Percentiles rank a stretch among this genome's conserved stretches.
Evolutionary conservation across 1,284 basidiomycete genomes (phyloP).

Genomic region (Pseudozyma pruni): DNA sequence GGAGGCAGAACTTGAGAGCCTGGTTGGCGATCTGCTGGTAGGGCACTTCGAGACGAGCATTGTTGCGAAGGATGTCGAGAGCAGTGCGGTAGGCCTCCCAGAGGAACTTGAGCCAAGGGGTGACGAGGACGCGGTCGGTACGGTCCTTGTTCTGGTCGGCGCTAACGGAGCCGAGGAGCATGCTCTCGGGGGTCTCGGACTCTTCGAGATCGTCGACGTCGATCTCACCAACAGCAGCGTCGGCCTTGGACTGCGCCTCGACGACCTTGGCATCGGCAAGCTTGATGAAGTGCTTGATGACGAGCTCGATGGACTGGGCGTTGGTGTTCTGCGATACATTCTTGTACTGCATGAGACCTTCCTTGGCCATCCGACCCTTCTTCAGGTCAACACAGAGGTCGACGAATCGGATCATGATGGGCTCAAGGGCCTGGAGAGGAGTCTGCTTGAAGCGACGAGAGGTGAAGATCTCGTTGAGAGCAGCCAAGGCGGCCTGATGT

Average conservation of each 20-base stretch:
- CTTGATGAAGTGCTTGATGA: conserved; percentile 88
- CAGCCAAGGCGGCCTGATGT: conserved; percentile 85
- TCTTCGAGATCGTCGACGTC: conserved; percentile 70
- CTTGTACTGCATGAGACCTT: conserved; percentile 84
- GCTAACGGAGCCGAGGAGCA: conserved; percentile 85
- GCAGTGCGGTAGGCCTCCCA: conserved; percentile 99
- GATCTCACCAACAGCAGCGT: conserved; percentile 65
- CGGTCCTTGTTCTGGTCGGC: conserved; percentile 93
- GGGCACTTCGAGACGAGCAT: conserved; percentile 89
- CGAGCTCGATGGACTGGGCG: conserved; percentile 89
- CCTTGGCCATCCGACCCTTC: conserved; percentile 91
- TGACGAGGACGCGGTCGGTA: conserved; percentile 93
- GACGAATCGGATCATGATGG: conserved; percentile 88
- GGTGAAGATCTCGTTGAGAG: conserved; percentile 88
- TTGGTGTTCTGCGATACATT: conserved; percentile 84
- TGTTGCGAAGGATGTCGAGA: conserved; percentile 96
- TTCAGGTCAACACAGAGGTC: conserved; percentile 96
- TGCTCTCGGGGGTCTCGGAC: conserved; percentile 90
- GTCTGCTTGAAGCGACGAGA: conserved; percentile 95
- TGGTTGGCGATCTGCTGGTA: conserved; percentile 99
- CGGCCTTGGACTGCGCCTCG: conserved; percentile 65
- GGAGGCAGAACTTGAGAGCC: conserved; percentile 95
- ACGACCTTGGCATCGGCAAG: conserved; percentile 81
- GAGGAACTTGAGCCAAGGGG: conserved; percentile 96
- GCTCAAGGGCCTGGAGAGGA: conserved; percentile 87